These are phyloP conservation scores for Gypsophila paniculata DNA, from an alignment of 179 eudicot species.

Conservation along the genomic window DNA sequence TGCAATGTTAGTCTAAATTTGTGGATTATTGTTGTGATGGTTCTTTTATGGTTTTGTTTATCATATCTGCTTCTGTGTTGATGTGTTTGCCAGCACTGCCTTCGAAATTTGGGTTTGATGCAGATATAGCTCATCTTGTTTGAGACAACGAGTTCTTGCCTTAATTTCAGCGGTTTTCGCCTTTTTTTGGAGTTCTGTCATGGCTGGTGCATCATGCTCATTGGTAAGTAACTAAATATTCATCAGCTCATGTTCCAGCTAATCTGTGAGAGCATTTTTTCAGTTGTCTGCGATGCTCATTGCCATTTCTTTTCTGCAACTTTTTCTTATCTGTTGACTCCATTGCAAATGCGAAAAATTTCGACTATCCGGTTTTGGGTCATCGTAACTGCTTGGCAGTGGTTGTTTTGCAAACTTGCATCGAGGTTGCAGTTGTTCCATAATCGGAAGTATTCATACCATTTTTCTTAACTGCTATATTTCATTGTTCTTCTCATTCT, in stretches of 20 bases:
- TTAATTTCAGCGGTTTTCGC: background rate
- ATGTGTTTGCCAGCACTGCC: background rate
- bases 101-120: background rate
- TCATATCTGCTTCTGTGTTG: background rate
- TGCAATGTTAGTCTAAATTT: slow-evolving; percentile 15
- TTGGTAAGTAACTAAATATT: background rate
- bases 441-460: background rate
- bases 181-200: background rate
- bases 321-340: background rate
- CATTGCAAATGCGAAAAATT: too few species aligned
- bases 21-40: background rate
- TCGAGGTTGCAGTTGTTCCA: background rate
- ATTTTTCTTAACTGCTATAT: too few species aligned
- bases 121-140: background rate
- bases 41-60: background rate
- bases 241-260: background rate
- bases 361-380: background rate
- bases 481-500: background rate
- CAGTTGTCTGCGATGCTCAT: background rate
- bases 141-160: background rate
- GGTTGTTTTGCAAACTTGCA: slow-evolving; percentile 2
- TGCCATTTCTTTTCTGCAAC: background rate
- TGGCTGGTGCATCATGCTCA: background rate
- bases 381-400: background rate
- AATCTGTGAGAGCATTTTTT: background rate